Percentiles rank a stretch among this genome's conserved stretches.
Conservation (phyloP, 345 rosid species). For the Microthlaspi erraticum region DNA sequence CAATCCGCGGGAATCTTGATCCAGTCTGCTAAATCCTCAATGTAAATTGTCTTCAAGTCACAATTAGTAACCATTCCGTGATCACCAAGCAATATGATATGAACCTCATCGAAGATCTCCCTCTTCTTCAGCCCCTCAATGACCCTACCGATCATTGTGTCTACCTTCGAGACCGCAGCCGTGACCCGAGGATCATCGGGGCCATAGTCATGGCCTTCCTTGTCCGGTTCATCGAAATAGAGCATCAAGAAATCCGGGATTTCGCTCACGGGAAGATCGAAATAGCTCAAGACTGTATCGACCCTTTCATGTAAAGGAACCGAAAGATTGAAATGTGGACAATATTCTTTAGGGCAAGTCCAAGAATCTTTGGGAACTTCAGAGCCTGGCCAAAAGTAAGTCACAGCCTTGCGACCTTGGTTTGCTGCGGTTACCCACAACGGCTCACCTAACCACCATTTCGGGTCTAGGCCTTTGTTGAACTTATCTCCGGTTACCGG, state of each 20-base stretch:
- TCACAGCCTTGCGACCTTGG: slow-evolving; percentile 73
- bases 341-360: slow-evolving; percentile 68
- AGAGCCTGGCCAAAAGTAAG: slow-evolving; percentile 92
- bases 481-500: slow-evolving; percentile 61
- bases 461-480: slow-evolving; percentile 69
- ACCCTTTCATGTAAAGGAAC: slow-evolving; percentile 78
- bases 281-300: slow-evolving; percentile 66
- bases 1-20: slow-evolving; percentile 64
- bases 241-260: slow-evolving; percentile 68
- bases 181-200: slow-evolving; percentile 83
- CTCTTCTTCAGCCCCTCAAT: slow-evolving; percentile 72
- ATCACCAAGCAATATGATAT: slow-evolving; percentile 81
- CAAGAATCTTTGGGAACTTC: slow-evolving; percentile 88
- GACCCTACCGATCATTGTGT: slow-evolving; percentile 69
- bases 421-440: slow-evolving; percentile 86
- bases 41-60: slow-evolving; percentile 64
- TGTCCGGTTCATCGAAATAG: slow-evolving; percentile 90
- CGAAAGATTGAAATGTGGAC: slow-evolving; percentile 58
- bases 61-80: slow-evolving; percentile 96
- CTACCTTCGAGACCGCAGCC: slow-evolving; percentile 59
- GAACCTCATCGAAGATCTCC: slow-evolving; percentile 77
- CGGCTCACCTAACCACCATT: slow-evolving; percentile 98
- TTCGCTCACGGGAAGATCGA: slow-evolving; percentile 64
- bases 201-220: slow-evolving; percentile 75
- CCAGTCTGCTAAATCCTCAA: slow-evolving; percentile 74